These are phyloP conservation scores for Thermomyces lanuginosus DNA, from an alignment of 2,329 filamentous ascomycete genomes.

Conservation along the genomic window DNA sequence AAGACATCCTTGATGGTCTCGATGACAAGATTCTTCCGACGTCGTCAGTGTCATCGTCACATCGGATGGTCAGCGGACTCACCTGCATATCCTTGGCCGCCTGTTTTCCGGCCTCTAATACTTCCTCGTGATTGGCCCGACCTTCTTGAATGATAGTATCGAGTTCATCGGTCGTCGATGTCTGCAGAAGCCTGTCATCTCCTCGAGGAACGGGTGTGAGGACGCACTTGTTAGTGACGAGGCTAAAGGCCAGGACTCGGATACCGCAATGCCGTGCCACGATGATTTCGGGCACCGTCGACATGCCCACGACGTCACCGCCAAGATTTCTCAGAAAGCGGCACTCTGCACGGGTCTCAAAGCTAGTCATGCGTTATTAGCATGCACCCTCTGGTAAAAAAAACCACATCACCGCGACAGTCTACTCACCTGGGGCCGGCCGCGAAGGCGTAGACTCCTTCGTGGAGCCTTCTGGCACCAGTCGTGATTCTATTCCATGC, in stretches of 20 bases:
- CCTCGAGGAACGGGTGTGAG: conserved; percentile 42
- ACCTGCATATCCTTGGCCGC: conserved; percentile 49
- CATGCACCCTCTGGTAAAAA: conserved; percentile 1
- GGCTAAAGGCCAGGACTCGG: conserved; percentile 45
- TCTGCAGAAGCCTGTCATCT: conserved; percentile 38
- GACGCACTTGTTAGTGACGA: conserved; percentile 50
- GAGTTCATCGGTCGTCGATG: conserved; percentile 34
- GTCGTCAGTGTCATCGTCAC: conserved; percentile 9
- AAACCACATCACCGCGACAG: conserved; percentile 1
- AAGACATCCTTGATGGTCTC: conserved; percentile 18
- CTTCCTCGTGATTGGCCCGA: conserved; percentile 49
- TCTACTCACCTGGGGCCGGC: conserved; percentile 41
- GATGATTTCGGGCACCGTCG: conserved; percentile 52
- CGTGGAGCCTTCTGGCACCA: conserved; percentile 37
- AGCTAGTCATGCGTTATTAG: conserved; percentile 27
- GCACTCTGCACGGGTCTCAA: conserved; percentile 50
- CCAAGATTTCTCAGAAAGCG: conserved; percentile 44
- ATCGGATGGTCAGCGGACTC: conserved; percentile 8
- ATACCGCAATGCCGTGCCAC: conserved; percentile 49
- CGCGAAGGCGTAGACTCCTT: conserved; percentile 51
- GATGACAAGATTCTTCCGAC: conserved; percentile 20
- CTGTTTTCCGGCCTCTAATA: conserved; percentile 43
- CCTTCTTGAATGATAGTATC: conserved; percentile 41
- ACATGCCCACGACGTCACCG: conserved; percentile 57
- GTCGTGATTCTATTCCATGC: conserved; percentile 38